Percentiles rank a stretch among this genome's conserved stretches.
These are phyloP conservation scores for Hanseniaspora meyeri DNA, from an alignment of 805 yeast species.

Conservation along the genomic window DNA sequence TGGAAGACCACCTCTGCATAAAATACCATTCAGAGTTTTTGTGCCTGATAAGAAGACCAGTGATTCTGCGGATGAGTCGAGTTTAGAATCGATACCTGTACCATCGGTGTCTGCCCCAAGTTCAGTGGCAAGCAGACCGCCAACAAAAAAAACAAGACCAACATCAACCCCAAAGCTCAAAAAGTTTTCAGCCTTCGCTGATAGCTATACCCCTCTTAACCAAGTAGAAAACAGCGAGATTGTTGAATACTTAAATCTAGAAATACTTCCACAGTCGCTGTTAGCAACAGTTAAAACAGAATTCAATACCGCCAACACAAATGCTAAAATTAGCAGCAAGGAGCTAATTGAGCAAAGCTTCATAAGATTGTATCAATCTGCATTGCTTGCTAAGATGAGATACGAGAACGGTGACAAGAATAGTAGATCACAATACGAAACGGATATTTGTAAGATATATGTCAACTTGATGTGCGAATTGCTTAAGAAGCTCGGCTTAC, in stretches of 20 bases:
- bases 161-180: neutral
- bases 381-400: neutral
- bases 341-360: neutral
- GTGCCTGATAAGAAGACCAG: neutral
- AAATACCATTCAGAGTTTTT: neutral
- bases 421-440: neutral
- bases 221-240: neutral
- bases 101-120: neutral
- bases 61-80: neutral
- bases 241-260: neutral
- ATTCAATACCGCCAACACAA: neutral
- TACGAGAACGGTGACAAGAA: neutral
- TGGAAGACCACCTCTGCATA: conserved; percentile 10
- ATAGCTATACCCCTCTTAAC: conserved; percentile 9
- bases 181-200: conserved; percentile 12
- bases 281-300: neutral
- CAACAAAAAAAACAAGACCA: neutral
- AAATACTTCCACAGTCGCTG: neutral
- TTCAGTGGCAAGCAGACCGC: neutral
- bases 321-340: neutral
- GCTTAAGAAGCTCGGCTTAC: neutral
- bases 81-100: neutral
- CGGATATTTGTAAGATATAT: conserved; percentile 1
- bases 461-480: conserved; percentile 1
- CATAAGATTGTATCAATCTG: neutral